phyloP scores from a whole-genome alignment of 305 asterid species.

The Caryopteris hybrid region DNA sequence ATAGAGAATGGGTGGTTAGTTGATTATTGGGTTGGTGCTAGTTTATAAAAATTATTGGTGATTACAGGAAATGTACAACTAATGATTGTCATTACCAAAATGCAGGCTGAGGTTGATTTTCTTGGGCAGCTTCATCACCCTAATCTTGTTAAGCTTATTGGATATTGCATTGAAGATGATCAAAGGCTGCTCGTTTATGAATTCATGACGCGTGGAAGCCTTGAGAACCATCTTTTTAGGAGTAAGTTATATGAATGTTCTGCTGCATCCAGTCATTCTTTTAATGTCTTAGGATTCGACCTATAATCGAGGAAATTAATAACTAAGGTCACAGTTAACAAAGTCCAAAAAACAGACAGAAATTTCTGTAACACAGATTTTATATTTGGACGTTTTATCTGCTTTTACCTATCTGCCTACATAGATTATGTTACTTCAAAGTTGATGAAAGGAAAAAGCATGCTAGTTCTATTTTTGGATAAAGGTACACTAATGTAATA shows the following conservation, averaged over 20 bases:
- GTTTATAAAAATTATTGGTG: conserved; percentile 21
- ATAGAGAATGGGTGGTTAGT: conserved; percentile 99
- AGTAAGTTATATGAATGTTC: conserved; percentile 44
- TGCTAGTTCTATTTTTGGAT: not conserved
- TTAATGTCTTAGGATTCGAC: not conserved
- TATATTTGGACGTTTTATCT: too few relatives aligned
- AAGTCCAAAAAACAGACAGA: not conserved
- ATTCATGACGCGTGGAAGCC: conserved; percentile 99
- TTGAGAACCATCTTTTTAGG: conserved; percentile 88
- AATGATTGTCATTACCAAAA: conserved; percentile 11
- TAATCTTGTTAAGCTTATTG: conserved; percentile 88
- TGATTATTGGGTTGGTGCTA: conserved; percentile 15
- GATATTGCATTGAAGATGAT: conserved; percentile 91
- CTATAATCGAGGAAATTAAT: not conserved
- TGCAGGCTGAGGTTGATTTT: conserved; percentile 95
- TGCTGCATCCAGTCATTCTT: not conserved
- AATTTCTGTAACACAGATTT: not conserved
- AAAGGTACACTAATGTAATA: not conserved
- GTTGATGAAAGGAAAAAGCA: not conserved
- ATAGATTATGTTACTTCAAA: not conserved
- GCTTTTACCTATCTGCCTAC: not conserved
- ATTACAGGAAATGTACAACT: conserved; percentile 13
- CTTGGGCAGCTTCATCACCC: conserved; percentile 96
- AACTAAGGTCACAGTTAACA: not conserved
- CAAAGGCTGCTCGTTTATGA: conserved; percentile 91